Evolutionary conservation across 768 basidiomycete species (phyloP).

Genomic region (Kwoniella pini): DNA sequence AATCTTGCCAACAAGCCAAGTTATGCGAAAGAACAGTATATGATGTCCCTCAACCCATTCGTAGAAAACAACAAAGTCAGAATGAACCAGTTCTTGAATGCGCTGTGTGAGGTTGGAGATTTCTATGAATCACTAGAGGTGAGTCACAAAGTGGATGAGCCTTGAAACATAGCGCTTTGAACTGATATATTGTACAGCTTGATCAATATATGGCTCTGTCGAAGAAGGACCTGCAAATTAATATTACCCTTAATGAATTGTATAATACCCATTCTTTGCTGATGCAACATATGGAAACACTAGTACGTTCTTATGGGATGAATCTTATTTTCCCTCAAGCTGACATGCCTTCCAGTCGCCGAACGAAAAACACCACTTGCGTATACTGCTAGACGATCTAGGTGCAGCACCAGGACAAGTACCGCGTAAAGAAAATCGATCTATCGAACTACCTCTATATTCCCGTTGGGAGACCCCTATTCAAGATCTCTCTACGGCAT

Average conservation of each 20-base stretch:
- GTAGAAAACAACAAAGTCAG: conserved; percentile 98
- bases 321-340: not conserved
- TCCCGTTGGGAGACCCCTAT: conserved; percentile 99
- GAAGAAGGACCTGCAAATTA: conserved; percentile 97
- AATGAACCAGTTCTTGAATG: conserved; percentile 96
- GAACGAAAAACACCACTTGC: conserved; percentile 95
- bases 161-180: not conserved
- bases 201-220: conserved; percentile 99
- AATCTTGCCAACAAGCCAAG: conserved; percentile 98
- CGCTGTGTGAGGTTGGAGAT: conserved; percentile 96
- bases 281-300: conserved; percentile 87
- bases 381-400: conserved; percentile 93
- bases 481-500: conserved; percentile 91
- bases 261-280: conserved; percentile 98
- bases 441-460: conserved; percentile 87
- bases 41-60: conserved; percentile 97
- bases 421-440: conserved; percentile 94
- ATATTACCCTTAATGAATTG: conserved; percentile 97
- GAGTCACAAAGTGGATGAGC: conserved; percentile 34
- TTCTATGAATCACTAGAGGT: conserved; percentile 99
- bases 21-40: conserved; percentile 96
- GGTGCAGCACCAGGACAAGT: conserved; percentile 92
- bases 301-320: conserved; percentile 62
- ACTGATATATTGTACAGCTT: conserved; percentile 63
- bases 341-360: conserved; percentile 66